phyloP scores from a whole-genome alignment of 306 rosid species.

The Vicia villosa region DNA sequence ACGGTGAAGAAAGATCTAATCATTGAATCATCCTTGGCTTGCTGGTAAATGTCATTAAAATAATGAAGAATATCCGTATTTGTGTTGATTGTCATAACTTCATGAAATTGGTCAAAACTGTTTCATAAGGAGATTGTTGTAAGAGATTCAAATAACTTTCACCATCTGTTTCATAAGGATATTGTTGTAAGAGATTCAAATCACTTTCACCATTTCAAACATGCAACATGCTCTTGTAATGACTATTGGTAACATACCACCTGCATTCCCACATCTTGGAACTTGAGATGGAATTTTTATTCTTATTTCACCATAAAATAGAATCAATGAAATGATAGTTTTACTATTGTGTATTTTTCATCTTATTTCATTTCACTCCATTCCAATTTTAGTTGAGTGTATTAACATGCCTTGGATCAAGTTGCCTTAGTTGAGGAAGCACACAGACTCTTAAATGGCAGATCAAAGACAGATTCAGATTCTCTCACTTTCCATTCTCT shows the following conservation, averaged over 20 bases:
- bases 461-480: background rate
- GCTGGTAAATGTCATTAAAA: conserved; percentile 53
- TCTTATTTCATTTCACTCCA: background rate
- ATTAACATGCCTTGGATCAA: conserved; percentile 39
- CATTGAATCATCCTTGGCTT: too few relatives aligned
- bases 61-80: conserved; percentile 87
- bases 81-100: conserved; percentile 93
- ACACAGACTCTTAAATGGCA: conserved; percentile 41
- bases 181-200: conserved; percentile 87
- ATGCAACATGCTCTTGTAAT: conserved; percentile 73
- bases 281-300: background rate
- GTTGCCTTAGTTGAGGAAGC: conserved; percentile 59
- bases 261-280: background rate
- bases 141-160: too few relatives aligned
- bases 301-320: background rate
- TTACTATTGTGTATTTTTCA: background rate
- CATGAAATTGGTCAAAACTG: conserved; percentile 83
- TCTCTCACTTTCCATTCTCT: too few relatives aligned
- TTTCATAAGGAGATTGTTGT: too few relatives aligned
- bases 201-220: conserved; percentile 79
- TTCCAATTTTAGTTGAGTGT: conserved; percentile 34
- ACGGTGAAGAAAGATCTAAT: too few relatives aligned
- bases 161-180: conserved; percentile 58
- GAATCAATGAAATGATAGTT: conserved; percentile 1
- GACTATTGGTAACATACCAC: conserved; percentile 69